Percentiles rank a stretch among this genome's conserved stretches.
phyloP scores from a whole-genome alignment of 169 alveolate species.

The Plasmodium gonderi region DNA sequence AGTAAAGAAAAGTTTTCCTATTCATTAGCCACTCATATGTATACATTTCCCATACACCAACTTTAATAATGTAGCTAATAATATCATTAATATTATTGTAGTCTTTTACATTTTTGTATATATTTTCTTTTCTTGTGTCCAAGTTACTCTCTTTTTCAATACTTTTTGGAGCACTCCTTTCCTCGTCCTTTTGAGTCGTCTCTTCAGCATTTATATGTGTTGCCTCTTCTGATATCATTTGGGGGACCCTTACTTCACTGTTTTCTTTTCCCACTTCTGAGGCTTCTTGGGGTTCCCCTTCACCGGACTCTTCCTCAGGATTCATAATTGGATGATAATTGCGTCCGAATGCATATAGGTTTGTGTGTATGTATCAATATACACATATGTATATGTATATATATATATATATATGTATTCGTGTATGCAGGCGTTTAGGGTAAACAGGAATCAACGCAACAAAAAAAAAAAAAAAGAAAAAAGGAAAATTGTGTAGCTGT shows the following conservation, averaged over 20 bases:
- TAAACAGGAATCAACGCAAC: not conserved
- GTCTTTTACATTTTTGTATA: conserved; percentile 21
- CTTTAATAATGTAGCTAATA: conserved; percentile 27
- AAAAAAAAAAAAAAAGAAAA: no score
- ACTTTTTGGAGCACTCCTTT: not conserved
- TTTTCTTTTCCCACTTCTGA: not conserved
- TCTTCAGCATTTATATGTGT: not conserved
- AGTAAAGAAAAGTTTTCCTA: conserved; percentile 47
- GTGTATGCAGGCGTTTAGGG: not conserved
- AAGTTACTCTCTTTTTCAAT: not conserved
- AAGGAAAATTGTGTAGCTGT: not conserved
- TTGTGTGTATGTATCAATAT: not conserved
- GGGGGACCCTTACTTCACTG: not conserved
- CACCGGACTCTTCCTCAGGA: not conserved
- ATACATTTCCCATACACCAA: conserved; percentile 68
- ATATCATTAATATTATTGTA: conserved; percentile 37
- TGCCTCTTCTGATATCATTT: not conserved
- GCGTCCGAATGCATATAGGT: not conserved
- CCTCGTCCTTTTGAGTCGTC: not conserved
- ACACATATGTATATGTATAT: conserved; percentile 9
- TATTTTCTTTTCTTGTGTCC: not conserved
- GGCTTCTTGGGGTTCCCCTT: not conserved
- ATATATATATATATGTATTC: not conserved
- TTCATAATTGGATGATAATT: not conserved
- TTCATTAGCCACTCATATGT: conserved; percentile 68